Evolutionary conservation across 106 monocot genomes (phyloP), one percentile per base, ranked within the genome.

Genomic region (Dendrobium nobile): DNA sequence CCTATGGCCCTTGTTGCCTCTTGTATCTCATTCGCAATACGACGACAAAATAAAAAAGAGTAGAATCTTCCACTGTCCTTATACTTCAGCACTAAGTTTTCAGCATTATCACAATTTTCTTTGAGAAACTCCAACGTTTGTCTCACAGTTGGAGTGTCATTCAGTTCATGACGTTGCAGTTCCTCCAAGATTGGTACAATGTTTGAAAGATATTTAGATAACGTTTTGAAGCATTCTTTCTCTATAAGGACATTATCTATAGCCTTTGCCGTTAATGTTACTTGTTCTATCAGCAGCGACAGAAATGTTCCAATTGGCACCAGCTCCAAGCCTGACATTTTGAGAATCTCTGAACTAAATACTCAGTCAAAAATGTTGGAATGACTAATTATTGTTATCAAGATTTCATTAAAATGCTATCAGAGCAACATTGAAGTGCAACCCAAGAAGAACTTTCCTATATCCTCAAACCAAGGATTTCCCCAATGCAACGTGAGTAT

Each of bases 151-250:
- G 27, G 47, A 54, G 77, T 65, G 45, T 82, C 82, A 76, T 77
- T 77, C 76, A 82, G 47, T 43, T 67, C 77, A 64, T 45, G 82
- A 19, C 47, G 64, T 74, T 82, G 82, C 77, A 82, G 28, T 47
- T 77, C 41, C 54, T n/a, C 61, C 59, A 82, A 77, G 28, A 77
- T 77, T 15, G 64, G 76, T 47, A 59, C 76, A 54, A 82, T 82
- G 47, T 82, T 70, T 41, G 18, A 68, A 37, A 82, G 82, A 72
- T 82, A 82, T 27, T 72, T 68, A 41, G 82, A 82, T 78, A 82
- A 28, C 11, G 68, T 37, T 26, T 68, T 82, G 70, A 78, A 82
- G 11, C 78, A 68, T 24, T 82, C 77, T 70, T 82, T 77, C 68
- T 82, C 82, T 31, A 82, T 72, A 24, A 82, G 78, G 19, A 82